Conservation (phyloP, 2,329 filamentous ascomycete genomes). For the Fusarium sp. region DNA sequence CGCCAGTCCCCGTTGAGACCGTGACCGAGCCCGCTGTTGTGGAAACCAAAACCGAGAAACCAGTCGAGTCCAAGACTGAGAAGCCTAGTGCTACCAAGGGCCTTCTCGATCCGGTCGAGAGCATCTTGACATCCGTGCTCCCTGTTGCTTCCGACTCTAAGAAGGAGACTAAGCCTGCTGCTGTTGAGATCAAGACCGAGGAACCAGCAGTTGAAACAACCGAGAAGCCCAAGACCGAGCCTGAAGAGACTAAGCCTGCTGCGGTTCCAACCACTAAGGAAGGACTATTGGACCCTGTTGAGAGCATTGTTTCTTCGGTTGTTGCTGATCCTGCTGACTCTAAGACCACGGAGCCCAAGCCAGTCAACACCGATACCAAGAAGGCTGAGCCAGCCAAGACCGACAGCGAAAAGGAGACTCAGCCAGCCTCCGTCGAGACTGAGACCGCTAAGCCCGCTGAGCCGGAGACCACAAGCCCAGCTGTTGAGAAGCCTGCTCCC, state of each 20-base stretch:
- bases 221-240: slow-evolving; percentile 2
- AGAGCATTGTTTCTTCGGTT: slow-evolving; percentile 27
- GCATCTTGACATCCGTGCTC: slow-evolving; percentile 7
- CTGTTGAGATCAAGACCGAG: neutral
- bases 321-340: slow-evolving; percentile 16
- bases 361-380: slow-evolving; percentile 7
- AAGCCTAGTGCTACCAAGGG: slow-evolving; percentile 8
- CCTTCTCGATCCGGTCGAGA: slow-evolving; percentile 23
- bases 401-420: neutral
- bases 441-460: slow-evolving; percentile 18
- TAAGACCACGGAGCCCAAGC: slow-evolving; percentile 15
- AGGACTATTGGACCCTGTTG: slow-evolving; percentile 33
- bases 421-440: neutral
- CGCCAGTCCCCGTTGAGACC: slow-evolving; percentile 3
- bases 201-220: neutral
- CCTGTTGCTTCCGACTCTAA: slow-evolving; percentile 1
- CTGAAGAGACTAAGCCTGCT: slow-evolving; percentile 5
- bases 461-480: slow-evolving; percentile 7
- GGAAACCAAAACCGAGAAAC: neutral
- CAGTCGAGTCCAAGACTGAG: slow-evolving; percentile 12
- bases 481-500: slow-evolving; percentile 12
- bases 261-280: slow-evolving; percentile 12
- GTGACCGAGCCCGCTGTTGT: neutral
- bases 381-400: slow-evolving; percentile 4
- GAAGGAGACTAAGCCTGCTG: neutral